A percentile compares a stretch with the other conserved stretches of the same genome.
Evolutionary conservation across 306 rosid genomes (phyloP).

Genomic region (Sechiopsis laciniata): DNA sequence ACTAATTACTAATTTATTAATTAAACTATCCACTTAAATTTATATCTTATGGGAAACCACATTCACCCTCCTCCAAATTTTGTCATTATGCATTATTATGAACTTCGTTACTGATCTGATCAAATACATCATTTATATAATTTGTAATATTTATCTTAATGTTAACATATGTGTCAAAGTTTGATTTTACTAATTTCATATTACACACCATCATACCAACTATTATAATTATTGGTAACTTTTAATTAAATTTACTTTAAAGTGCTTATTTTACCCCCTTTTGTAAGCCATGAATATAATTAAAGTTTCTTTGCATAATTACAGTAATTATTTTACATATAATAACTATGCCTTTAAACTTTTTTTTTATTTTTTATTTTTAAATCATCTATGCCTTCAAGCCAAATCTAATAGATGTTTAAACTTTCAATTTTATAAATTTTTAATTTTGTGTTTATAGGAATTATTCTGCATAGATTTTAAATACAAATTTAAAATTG

Average conservation of each 20-base stretch:
- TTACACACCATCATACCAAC: constrained; percentile 4
- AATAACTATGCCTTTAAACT: no score
- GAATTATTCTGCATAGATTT: no score
- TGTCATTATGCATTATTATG: background rate
- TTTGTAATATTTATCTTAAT: background rate
- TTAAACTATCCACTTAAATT: background rate
- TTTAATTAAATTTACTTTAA: constrained; percentile 16
- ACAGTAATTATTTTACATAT: background rate
- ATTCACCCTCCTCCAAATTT: background rate
- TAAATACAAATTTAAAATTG: background rate
- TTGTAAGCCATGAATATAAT: background rate
- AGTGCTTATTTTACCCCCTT: background rate
- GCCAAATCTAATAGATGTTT: no score
- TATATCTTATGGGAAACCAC: background rate
- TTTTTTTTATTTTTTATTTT: no score
- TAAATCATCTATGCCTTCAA: no score
- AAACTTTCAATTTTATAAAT: no score
- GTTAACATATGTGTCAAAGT: constrained; percentile 2
- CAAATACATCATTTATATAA: background rate
- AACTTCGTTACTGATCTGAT: background rate
- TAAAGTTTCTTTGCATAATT: constrained; percentile 7
- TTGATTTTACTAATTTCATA: background rate
- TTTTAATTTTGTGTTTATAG: no score
- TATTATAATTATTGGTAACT: constrained; percentile 14
- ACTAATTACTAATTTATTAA: background rate